Percentiles rank a stretch among this genome's conserved stretches.
phyloP scores from a whole-genome alignment of 352 stramenopile species.

The Phytophthora kernoviae region DNA sequence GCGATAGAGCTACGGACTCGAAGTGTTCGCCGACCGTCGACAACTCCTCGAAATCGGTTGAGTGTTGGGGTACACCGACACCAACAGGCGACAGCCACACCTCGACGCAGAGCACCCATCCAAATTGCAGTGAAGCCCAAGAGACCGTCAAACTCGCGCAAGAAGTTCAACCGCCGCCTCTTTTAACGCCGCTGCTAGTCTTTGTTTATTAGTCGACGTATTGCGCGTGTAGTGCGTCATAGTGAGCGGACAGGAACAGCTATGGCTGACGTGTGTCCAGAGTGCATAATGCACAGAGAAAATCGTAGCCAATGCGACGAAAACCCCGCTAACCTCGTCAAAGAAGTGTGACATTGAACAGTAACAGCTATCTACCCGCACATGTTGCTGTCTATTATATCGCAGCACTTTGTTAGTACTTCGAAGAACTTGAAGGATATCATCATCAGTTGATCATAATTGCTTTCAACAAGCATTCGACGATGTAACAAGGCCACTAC shows the following conservation, averaged over 20 bases:
- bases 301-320: neutral
- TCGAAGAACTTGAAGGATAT: too few species aligned
- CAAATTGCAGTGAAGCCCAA: slow-evolving; percentile 9
- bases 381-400: too few species aligned
- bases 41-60: slow-evolving; percentile 12
- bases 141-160: slow-evolving; percentile 24
- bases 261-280: neutral
- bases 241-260: neutral
- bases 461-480: too few species aligned
- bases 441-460: too few species aligned
- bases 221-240: neutral
- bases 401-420: too few species aligned
- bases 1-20: neutral
- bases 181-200: slow-evolving; percentile 18
- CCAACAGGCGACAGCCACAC: neutral
- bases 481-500: too few species aligned
- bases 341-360: too few species aligned
- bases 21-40: slow-evolving; percentile 7
- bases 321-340: too few species aligned
- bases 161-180: slow-evolving; percentile 35
- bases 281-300: neutral
- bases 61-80: neutral
- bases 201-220: neutral
- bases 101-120: neutral
- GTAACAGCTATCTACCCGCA: too few species aligned